Evolutionary conservation across 1,139 yeast genomes (phyloP), one percentile per base, ranked within the genome.

Genomic region (Debaryomyces nepalensis): DNA sequence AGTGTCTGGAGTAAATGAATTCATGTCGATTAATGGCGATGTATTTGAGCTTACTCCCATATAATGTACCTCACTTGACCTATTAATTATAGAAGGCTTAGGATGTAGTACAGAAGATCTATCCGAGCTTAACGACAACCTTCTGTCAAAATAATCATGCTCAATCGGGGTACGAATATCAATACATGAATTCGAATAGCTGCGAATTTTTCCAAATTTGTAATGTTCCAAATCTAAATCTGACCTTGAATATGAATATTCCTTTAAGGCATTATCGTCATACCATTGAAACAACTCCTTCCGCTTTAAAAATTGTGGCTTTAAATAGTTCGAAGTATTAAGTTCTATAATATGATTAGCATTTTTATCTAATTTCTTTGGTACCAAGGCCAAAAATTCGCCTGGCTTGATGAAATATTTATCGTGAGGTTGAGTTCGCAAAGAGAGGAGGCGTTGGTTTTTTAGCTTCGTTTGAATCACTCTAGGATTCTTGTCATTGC

Each of bases 391-490:
- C 39, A 59, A 49, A 40, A 61, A 62, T 26, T 55, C 54, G 1
- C 62, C 62, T 19, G 57, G 55, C 29, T 50, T 50, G 15, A 55
- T 48, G 15, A 53, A 37, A 40, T 60, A 62, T 31, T 54, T 55
- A 39, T 63, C 66, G 20, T 52, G 55, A 5, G 69, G 67, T 39
- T 49, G 53, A 1, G 68, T 59, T 37, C 79, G 54, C 42, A 74
- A 61, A 4, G 81, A 70, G 7, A 71, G 53, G 20, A 77, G 57
- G 6, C 66, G 72, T 39, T 63, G 60, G 40, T 66, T 61, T 22
- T 63, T 62, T 37, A 71, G 62, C 46, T 67, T 68, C 11, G 70
- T 52, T 15, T 72, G 71, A 10, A 77, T 63, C 4, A 76, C 64
- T 18, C 66, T 53, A 0, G 74, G 73, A 44, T 70, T 66, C 20